Percentiles rank a stretch among this genome's conserved stretches.
Conservation (phyloP, 192 early-diverging fungal species). For the Coemansia sp. region DNA sequence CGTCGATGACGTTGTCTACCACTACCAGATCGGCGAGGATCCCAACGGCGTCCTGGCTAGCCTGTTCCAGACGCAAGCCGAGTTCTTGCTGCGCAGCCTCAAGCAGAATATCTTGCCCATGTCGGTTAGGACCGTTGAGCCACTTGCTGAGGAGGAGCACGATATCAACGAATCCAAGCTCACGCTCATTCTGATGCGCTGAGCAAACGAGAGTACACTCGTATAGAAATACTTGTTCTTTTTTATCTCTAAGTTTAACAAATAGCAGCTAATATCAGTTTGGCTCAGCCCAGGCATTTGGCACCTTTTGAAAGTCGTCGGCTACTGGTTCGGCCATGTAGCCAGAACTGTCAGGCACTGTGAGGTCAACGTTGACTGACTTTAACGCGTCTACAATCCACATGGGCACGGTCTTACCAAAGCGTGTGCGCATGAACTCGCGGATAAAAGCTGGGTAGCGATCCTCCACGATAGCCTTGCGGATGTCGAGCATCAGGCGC, state of each 20-base stretch:
- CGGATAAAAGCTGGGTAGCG: constrained; percentile 71
- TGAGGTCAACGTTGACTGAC: constrained; percentile 70
- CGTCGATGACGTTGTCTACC: constrained; percentile 86
- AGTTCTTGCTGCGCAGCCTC: constrained; percentile 69
- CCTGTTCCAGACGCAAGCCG: constrained; percentile 73
- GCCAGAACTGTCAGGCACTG: constrained; percentile 25
- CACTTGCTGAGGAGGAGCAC: constrained; percentile 80
- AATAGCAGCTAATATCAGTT: not conserved
- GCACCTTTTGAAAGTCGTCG: constrained; percentile 47
- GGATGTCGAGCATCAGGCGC: constrained; percentile 79
- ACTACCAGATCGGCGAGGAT: constrained; percentile 78
- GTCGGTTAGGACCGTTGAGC: constrained; percentile 37
- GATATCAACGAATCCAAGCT: constrained; percentile 77
- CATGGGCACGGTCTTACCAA: constrained; percentile 63
- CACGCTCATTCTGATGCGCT: constrained; percentile 64
- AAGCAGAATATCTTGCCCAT: constrained; percentile 67
- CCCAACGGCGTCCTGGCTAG: constrained; percentile 66
- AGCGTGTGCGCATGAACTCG: constrained; percentile 68
- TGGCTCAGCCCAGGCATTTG: constrained; percentile 17
- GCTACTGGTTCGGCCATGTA: constrained; percentile 41
- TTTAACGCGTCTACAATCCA: constrained; percentile 76
- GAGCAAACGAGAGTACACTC: not conserved
- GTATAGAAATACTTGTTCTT: not conserved
- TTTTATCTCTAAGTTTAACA: not conserved
- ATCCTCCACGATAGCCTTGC: constrained; percentile 69